Evolutionary conservation across 1,284 basidiomycete genomes (phyloP), one percentile per base, ranked within the genome.

Genomic region (Pyrrhoderma noxium): DNA sequence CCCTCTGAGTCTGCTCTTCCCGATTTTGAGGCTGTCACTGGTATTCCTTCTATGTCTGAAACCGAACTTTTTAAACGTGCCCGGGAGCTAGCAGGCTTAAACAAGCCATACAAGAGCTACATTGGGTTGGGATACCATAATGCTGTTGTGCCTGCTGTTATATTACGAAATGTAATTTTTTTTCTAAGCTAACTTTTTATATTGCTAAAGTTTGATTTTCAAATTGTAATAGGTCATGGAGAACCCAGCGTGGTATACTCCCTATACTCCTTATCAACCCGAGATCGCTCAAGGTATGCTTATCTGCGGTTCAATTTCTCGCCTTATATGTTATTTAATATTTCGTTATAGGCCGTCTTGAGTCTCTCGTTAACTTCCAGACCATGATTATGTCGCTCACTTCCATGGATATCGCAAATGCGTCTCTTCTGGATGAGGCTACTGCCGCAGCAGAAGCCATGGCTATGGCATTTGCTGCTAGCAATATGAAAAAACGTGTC

Each of bases 91-190:
- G 93, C 85, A 16, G 69, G 65, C 27, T 74, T 81, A 67, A 98
- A 99, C 71, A 82, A 84, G 68, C 71, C 79, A 7, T 86, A 86
- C 69, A 92, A 89, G 75, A 93, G 85, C 63, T 95, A 93, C 66
- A 99, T 98, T 64, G 95, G 95, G 40, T 93, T 97, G 93, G 95
- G 95, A 11, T 98, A 99, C 70, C 89, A 95, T 65, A 88, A 86
- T 62, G 92, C 93, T 16, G 90, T 95, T 31, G 89, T 95, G 3
- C 93, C 93, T 5, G 87, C 90, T 11, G 92, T 96, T 47, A 89
- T 97, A 66, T 75, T 94, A 61, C 86, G 93, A 58, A 97, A 95
- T 65, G 90, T 93, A 59, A 56, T 80, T 65, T 22, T 21, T 64
- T 36, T 36, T 47, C 47, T 8, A 56, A 13, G 49, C 48, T 25